Evolutionary conservation across 2,329 filamentous ascomycete species (phyloP), one percentile per base, ranked within the genome.

Genomic region (Trichoderma cornu-damae): DNA sequence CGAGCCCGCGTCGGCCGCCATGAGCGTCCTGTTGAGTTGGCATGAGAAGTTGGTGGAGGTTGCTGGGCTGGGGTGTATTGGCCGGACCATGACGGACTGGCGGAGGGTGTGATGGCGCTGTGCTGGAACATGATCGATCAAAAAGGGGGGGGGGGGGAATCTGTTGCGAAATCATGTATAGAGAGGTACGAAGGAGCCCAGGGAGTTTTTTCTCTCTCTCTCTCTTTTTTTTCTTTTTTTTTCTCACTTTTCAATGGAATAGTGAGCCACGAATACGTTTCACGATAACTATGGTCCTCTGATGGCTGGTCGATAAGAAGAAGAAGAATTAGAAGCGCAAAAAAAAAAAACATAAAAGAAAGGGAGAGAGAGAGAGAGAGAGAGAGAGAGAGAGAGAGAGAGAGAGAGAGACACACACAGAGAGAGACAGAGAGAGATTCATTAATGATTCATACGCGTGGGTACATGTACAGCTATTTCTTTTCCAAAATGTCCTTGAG

Each of bases 31-130:
- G 70, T 78, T 99, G 64, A 96, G 91, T 75, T 99, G 94, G 94
- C 94, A 99, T 71, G 94, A 99, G 79, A 99, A 96, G 82, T 83
- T 96, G 61, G 90, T 97, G 4, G 94, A 99, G 68, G 86, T 96
- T 68, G 90, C 91, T 35, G 94, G 94, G 22, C 79, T 91, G 64
- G 94, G 94, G 43, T 90, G 89, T 72, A 94, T 99, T 74, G 89
- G 91, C 61, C 84, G 94, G 66, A 90, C 90, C 64, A 96, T 99
- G 92, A 94, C 90, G 40, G 94, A 99, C 78, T 89, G 93, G 77
- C 86, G 94, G 69, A 94, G 88, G 66, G 93, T 72, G 57, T 72
- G 69, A 54, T 54, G 20, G n/a, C 26, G 49, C 37, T 53, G 12
- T 32, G 37, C 8, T 28, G 34, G 20, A 7, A 16, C 7, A 28